A percentile compares a stretch with the other conserved stretches of the same genome.
phyloP scores from a whole-genome alignment of 371 early-diverging fungal species.

The Sanchytrium tribonematis region DNA sequence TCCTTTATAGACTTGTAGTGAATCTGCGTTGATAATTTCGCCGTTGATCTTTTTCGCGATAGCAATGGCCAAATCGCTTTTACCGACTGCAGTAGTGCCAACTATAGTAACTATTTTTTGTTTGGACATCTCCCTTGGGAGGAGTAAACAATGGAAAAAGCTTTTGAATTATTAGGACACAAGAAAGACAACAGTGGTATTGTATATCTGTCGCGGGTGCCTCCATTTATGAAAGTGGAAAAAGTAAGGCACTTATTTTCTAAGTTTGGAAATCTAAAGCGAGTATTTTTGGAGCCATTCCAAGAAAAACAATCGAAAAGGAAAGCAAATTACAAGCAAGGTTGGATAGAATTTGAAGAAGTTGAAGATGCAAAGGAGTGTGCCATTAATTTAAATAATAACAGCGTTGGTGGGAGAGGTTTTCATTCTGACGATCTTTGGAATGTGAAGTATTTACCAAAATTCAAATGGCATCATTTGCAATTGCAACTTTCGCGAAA shows the following conservation, averaged over 20 bases:
- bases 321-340: slow-evolving; percentile 44
- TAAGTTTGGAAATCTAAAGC: slow-evolving; percentile 43
- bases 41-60: slow-evolving; percentile 47
- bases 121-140: too few species aligned
- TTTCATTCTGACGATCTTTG: slow-evolving; percentile 68
- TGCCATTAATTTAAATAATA: slow-evolving; percentile 45
- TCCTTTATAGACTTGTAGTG: slow-evolving; percentile 76
- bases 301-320: slow-evolving; percentile 27
- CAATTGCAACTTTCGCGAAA: not conserved
- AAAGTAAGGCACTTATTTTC: slow-evolving; percentile 39
- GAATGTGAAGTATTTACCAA: slow-evolving; percentile 78
- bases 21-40: slow-evolving; percentile 27
- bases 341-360: slow-evolving; percentile 85
- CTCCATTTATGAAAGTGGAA: slow-evolving; percentile 64
- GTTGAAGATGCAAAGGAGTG: slow-evolving; percentile 52
- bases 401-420: slow-evolving; percentile 43
- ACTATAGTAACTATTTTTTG: not conserved
- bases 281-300: slow-evolving; percentile 51
- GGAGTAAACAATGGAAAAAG: not conserved
- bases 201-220: slow-evolving; percentile 61
- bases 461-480: slow-evolving; percentile 83
- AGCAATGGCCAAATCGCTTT: slow-evolving; percentile 61
- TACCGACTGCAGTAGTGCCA: slow-evolving; percentile 17
- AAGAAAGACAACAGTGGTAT: slow-evolving; percentile 39
- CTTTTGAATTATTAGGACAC: slow-evolving; percentile 1